Conservation (phyloP, 345 rosid genomes). For the Melaleuca alternifolia region DNA sequence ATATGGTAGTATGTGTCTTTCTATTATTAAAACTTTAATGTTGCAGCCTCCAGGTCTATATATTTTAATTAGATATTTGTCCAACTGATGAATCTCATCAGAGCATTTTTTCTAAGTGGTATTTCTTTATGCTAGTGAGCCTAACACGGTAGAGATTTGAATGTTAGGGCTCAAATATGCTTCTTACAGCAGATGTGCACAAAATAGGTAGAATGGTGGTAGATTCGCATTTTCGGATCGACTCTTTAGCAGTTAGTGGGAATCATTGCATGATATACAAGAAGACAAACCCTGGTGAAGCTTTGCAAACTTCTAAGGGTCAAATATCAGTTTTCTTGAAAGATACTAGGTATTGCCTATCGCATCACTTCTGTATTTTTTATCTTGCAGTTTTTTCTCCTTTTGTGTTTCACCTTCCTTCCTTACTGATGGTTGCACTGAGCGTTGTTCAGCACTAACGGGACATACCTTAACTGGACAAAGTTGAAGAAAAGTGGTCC, state of each 20-base stretch:
- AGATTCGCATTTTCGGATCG: conserved; percentile 53
- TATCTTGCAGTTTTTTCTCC: background rate
- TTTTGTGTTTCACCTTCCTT: background rate
- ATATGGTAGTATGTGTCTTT: background rate
- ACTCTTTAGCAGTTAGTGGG: conserved; percentile 61
- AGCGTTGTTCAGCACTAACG: conserved; percentile 55
- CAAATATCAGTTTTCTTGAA: conserved; percentile 43
- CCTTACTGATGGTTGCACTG: background rate
- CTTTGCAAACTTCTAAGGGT: conserved; percentile 12
- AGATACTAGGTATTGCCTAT: conserved; percentile 57
- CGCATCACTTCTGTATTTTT: background rate
- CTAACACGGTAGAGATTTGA: background rate
- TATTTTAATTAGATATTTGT: background rate
- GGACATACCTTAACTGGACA: conserved; percentile 80
- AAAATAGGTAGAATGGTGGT: conserved; percentile 60
- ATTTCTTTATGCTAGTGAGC: background rate
- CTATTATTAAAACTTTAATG: background rate
- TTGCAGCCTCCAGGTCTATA: background rate
- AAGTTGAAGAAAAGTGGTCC: conserved; percentile 56
- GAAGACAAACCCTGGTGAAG: conserved; percentile 19
- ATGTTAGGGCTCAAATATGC: conserved; percentile 64
- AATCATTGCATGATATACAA: conserved; percentile 73
- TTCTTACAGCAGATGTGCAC: conserved; percentile 64
- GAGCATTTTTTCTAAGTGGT: background rate
- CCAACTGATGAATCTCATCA: background rate